Conservation (phyloP, 1,284 basidiomycete species). For the Stereum hirsutum region DNA sequence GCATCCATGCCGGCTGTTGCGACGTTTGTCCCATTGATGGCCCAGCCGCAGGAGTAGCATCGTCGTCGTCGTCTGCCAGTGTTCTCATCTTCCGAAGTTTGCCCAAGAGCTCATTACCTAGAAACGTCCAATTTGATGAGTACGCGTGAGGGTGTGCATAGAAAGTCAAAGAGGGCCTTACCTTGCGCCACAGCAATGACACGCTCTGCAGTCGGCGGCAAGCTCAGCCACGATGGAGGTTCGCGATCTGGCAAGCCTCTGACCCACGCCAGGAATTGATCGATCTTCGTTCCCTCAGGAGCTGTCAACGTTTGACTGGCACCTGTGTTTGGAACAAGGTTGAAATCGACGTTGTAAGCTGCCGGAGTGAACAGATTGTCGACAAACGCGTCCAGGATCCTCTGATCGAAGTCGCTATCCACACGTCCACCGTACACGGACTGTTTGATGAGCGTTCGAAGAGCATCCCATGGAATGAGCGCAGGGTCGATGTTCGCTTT, state of each 20-base stretch:
- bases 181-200: slow-evolving; percentile 90
- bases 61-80: slow-evolving; percentile 81
- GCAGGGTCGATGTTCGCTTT: slow-evolving; percentile 86
- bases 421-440: slow-evolving; percentile 91
- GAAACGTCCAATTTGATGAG: no score
- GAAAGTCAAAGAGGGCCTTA: slow-evolving; percentile 19
- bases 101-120: slow-evolving; percentile 75
- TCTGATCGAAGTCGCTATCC: slow-evolving; percentile 92
- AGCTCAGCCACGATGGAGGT: slow-evolving; percentile 87
- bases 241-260: slow-evolving; percentile 81
- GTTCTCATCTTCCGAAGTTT: slow-evolving; percentile 91
- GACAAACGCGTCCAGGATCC: slow-evolving; percentile 86
- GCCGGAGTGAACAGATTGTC: slow-evolving; percentile 79
- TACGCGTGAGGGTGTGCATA: slow-evolving; percentile 10
- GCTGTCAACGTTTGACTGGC: slow-evolving; percentile 54
- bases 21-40: slow-evolving; percentile 52
- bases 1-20: slow-evolving; percentile 91
- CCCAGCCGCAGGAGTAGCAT: slow-evolving; percentile 37
- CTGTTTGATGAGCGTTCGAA: slow-evolving; percentile 86
- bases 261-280: slow-evolving; percentile 87
- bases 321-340: slow-evolving; percentile 65
- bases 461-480: slow-evolving; percentile 87
- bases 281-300: slow-evolving; percentile 87
- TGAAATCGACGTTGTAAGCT: slow-evolving; percentile 90
- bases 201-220: slow-evolving; percentile 84